A percentile compares a stretch with the other conserved stretches of the same genome.
phyloP scores from a whole-genome alignment of 108 stramenopile species.

The Schizochytrium sp. region DNA sequence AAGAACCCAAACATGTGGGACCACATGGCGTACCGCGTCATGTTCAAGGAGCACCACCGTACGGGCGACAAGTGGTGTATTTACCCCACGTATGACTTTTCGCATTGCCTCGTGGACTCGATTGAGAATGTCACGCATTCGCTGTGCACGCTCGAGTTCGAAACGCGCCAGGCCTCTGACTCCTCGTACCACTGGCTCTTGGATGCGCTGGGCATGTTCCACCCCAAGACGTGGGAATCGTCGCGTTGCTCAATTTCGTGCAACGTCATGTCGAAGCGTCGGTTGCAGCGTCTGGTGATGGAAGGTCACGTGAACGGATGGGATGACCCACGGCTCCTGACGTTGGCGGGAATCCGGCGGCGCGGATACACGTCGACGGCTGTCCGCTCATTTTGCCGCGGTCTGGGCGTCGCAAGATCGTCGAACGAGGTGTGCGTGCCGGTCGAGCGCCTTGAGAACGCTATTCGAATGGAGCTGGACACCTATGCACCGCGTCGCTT shows the following conservation, averaged over 20 bases:
- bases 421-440: constrained; percentile 75
- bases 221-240: constrained; percentile 60
- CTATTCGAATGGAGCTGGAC: constrained; percentile 37
- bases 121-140: constrained; percentile 95
- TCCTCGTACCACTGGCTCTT: constrained; percentile 90
- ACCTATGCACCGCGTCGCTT: constrained; percentile 67
- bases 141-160: constrained; percentile 98
- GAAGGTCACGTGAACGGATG: constrained; percentile 59
- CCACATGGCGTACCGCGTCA: constrained; percentile 79
- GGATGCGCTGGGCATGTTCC: constrained; percentile 84
- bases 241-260: constrained; percentile 78
- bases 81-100: constrained; percentile 96
- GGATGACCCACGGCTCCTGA: constrained; percentile 99
- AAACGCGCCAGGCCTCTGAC: constrained; percentile 78
- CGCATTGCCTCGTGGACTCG: constrained; percentile 92
- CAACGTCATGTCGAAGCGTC: constrained; percentile 89
- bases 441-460: constrained; percentile 61
- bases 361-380: constrained; percentile 87
- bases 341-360: constrained; percentile 80
- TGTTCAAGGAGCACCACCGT: constrained; percentile 86
- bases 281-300: constrained; percentile 83
- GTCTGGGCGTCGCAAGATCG: constrained; percentile 80
- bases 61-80: constrained; percentile 94
- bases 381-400: constrained; percentile 86
- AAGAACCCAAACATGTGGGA: constrained; percentile 89